A percentile compares a stretch with the other conserved stretches of the same genome.
Evolutionary conservation across 179 eudicot species (phyloP).

Genomic region (Vitellaria paradoxa): DNA sequence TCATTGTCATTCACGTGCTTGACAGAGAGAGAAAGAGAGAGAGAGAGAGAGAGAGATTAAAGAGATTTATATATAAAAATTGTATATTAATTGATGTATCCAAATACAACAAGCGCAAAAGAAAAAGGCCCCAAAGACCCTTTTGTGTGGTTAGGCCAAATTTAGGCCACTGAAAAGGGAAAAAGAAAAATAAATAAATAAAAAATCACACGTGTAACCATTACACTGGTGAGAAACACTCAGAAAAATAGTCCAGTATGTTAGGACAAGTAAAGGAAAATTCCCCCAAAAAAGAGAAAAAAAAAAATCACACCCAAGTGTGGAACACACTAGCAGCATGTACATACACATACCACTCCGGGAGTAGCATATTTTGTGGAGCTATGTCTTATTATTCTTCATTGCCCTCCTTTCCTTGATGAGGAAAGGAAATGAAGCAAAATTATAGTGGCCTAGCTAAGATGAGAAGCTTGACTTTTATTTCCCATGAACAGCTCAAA

Average conservation of each 20-base stretch:
- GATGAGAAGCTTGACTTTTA: slow-evolving; percentile 23
- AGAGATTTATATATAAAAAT: slow-evolving; percentile 17
- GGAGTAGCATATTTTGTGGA: not conserved
- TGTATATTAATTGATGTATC: slow-evolving; percentile 19
- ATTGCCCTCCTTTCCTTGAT: too few species aligned
- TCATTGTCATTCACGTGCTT: slow-evolving; percentile 54
- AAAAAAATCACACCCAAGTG: slow-evolving; percentile 13
- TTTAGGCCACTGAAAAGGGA: slow-evolving; percentile 17
- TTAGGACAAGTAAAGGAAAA: not conserved
- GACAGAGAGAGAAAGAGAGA: slow-evolving; percentile 1
- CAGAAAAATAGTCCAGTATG: slow-evolving; percentile 2
- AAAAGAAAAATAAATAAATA: not conserved
- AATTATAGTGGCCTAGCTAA: slow-evolving; percentile 19
- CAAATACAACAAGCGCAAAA: slow-evolving; percentile 36
- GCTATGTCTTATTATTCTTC: not conserved
- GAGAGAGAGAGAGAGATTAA: not conserved
- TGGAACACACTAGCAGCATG: too few species aligned
- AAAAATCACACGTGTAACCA: too few species aligned
- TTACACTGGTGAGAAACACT: slow-evolving; percentile 14
- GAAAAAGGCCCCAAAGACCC: slow-evolving; percentile 44
- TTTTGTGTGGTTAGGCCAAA: slow-evolving; percentile 33
- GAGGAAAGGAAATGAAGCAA: slow-evolving; percentile 9
- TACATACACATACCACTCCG: not conserved
- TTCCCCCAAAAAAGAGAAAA: slow-evolving; percentile 39
- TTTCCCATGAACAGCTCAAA: slow-evolving; percentile 22